Conservation (phyloP, 768 basidiomycete species). For the Auricularia heimuer region DNA sequence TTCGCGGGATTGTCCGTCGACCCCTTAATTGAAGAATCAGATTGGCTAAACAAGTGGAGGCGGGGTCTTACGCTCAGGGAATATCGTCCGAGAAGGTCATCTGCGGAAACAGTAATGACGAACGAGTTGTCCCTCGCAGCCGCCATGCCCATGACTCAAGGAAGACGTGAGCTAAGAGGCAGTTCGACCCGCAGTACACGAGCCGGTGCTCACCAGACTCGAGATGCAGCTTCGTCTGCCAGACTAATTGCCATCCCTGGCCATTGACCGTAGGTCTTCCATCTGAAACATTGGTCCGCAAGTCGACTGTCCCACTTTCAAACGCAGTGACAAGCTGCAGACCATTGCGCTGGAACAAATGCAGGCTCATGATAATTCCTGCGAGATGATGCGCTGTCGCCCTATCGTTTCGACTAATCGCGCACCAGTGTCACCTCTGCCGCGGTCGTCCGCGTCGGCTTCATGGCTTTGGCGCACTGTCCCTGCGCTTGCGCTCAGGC, state of each 20-base stretch:
- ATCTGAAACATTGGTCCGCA: conserved; percentile 36
- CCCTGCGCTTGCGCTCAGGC: neutral
- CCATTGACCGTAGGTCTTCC: conserved; percentile 52
- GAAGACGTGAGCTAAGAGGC: neutral
- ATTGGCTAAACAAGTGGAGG: neutral
- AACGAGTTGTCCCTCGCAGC: conserved; percentile 48
- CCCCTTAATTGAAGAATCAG: neutral
- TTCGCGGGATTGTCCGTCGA: conserved; percentile 16
- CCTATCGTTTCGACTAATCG: neutral
- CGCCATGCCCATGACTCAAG: conserved; percentile 76
- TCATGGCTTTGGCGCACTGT: neutral
- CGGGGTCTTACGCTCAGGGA: conserved; percentile 35
- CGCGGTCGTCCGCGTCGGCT: neutral
- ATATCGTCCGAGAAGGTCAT: conserved; percentile 65
- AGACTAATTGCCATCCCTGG: conserved; percentile 60
- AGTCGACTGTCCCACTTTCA: conserved; percentile 78
- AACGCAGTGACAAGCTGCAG: conserved; percentile 66
- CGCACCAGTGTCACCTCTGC: neutral
- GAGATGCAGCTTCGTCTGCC: conserved; percentile 56
- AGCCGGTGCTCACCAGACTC: conserved; percentile 50
- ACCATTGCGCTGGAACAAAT: conserved; percentile 41
- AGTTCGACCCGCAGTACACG: too few species aligned
- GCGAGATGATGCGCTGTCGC: neutral
- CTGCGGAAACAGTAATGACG: conserved; percentile 77
- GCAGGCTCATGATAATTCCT: conserved; percentile 89